Conservation (phyloP, 768 basidiomycete species). For the Mycena vulgaris region DNA sequence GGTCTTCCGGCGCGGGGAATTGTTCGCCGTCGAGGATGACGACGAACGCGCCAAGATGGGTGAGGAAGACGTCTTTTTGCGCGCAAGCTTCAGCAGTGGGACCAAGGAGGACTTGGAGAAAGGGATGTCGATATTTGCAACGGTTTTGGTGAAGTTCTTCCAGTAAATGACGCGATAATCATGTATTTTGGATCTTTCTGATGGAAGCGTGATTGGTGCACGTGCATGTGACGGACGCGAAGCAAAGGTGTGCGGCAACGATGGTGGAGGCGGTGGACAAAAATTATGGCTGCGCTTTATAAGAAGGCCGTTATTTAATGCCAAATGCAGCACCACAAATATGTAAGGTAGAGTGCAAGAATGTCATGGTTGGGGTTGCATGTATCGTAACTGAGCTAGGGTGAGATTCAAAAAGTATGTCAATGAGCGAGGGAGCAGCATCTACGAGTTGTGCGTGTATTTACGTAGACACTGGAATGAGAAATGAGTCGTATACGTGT, state of each 20-base stretch:
- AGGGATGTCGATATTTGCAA: slow-evolving; percentile 30
- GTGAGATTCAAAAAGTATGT: too few relatives aligned
- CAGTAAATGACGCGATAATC: not conserved
- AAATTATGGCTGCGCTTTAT: too few relatives aligned
- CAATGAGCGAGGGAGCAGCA: not conserved
- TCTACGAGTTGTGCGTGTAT: slow-evolving; percentile 24
- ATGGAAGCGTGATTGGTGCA: not conserved
- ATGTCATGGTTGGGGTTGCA: too few relatives aligned
- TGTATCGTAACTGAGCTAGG: too few relatives aligned
- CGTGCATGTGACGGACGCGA: not conserved
- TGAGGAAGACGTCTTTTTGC: slow-evolving; percentile 36
- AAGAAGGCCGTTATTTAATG: not conserved
- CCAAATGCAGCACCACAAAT: not conserved
- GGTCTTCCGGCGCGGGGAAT: slow-evolving; percentile 32
- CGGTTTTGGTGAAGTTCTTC: slow-evolving; percentile 33
- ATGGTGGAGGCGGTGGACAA: too few relatives aligned
- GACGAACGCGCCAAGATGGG: slow-evolving; percentile 34
- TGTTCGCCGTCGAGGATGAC: slow-evolving; percentile 35
- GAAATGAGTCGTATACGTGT: not conserved
- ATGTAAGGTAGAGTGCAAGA: not conserved
- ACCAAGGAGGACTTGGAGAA: slow-evolving; percentile 32
- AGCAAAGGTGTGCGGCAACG: not conserved
- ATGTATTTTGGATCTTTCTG: not conserved
- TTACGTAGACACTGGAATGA: slow-evolving; percentile 5
- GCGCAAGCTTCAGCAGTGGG: slow-evolving; percentile 37